Percentiles rank a stretch among this genome's conserved stretches.
Evolutionary conservation across 495 filamentous ascomycete species (phyloP).

Genomic region (Trichoderma reesei): DNA sequence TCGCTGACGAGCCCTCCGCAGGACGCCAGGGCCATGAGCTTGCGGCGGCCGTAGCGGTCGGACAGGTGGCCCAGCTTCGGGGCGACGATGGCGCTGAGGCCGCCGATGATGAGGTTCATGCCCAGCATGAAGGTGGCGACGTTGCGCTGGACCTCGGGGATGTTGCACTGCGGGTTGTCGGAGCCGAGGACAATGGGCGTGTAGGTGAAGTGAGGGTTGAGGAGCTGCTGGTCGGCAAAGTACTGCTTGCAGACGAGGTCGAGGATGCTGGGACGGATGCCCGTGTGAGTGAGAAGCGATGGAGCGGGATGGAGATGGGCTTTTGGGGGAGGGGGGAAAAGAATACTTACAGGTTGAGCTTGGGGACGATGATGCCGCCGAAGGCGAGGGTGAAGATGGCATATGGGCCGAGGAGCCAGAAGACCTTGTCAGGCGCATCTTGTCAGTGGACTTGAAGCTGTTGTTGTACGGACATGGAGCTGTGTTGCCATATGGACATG

Average conservation of each 20-base stretch:
- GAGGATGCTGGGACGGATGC: conserved; percentile 42
- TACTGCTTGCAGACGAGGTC: conserved; percentile 73
- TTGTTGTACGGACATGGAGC: neutral
- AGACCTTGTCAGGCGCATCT: conserved; percentile 52
- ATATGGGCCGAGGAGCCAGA: conserved; percentile 74
- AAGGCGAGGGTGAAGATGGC: conserved; percentile 71
- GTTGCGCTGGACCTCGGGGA: conserved; percentile 60
- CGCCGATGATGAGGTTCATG: conserved; percentile 58
- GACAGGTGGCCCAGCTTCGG: conserved; percentile 79
- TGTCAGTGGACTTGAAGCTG: neutral
- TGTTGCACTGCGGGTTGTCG: conserved; percentile 63
- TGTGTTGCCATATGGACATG: neutral
- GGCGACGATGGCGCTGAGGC: conserved; percentile 62
- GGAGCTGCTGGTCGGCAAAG: conserved; percentile 47
- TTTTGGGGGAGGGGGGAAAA: neutral
- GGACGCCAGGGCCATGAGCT: conserved; percentile 56
- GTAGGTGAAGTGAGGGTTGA: conserved; percentile 51
- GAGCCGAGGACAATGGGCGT: conserved; percentile 54
- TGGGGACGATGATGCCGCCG: conserved; percentile 71
- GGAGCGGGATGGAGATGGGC: too few relatives aligned
- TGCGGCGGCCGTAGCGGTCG: conserved; percentile 76
- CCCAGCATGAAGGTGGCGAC: conserved; percentile 70
- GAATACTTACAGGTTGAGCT: conserved; percentile 51
- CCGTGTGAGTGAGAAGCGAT: too few relatives aligned
- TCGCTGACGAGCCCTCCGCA: conserved; percentile 60